Evolutionary conservation across 2,329 filamentous ascomycete genomes (phyloP).

Genomic region (Neonectria coccinea): DNA sequence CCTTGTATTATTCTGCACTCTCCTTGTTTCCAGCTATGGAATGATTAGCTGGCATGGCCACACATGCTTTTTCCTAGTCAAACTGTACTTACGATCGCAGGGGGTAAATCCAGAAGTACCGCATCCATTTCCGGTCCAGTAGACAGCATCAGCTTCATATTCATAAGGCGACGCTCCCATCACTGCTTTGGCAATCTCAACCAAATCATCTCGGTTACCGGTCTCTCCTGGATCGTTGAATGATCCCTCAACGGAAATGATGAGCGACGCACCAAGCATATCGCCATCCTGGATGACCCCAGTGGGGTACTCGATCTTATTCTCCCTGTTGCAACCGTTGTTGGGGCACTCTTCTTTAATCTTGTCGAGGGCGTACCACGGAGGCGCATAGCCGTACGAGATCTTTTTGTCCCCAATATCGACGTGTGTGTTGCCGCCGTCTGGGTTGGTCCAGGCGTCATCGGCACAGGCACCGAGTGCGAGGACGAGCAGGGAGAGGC

Average conservation of each 20-base stretch:
- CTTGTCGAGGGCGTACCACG: background rate
- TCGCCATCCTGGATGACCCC: background rate
- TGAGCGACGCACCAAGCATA: background rate
- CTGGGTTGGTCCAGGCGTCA: background rate
- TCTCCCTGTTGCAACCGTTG: background rate
- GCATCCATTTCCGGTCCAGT: background rate
- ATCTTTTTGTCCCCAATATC: background rate
- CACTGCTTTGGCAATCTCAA: constrained; percentile 23
- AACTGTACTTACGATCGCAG: background rate
- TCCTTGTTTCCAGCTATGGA: background rate
- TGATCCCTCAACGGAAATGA: constrained; percentile 3
- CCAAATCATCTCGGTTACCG: constrained; percentile 16
- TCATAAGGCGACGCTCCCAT: constrained; percentile 6
- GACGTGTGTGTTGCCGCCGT: background rate
- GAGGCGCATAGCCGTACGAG: background rate
- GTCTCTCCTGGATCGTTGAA: constrained; percentile 20
- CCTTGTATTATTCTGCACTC: background rate
- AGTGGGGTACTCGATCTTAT: background rate
- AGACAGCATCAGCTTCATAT: background rate
- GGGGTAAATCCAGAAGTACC: background rate
- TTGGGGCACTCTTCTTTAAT: background rate
- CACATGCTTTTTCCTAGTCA: background rate
- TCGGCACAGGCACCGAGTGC: background rate
- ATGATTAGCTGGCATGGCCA: background rate
- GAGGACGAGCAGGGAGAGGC: background rate